phyloP scores from a whole-genome alignment of 345 rosid genomes.

The Acer saccharum region DNA sequence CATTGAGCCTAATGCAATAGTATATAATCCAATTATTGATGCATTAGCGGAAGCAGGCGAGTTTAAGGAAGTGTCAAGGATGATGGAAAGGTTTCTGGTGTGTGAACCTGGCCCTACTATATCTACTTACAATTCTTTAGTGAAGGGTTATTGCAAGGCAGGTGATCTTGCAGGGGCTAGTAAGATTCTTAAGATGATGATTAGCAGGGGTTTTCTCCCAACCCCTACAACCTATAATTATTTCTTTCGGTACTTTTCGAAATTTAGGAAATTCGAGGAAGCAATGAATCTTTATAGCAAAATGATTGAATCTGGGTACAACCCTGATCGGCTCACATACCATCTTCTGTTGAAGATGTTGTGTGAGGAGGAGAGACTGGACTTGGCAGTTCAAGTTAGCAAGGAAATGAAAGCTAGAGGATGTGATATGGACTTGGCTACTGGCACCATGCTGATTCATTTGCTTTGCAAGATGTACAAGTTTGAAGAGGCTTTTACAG shows the following conservation, averaged over 20 bases:
- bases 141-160: conserved; percentile 77
- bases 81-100: conserved; percentile 67
- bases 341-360: conserved; percentile 82
- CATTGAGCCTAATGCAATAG: conserved; percentile 55
- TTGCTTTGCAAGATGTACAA: conserved; percentile 60
- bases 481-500: conserved; percentile 69
- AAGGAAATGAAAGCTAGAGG: conserved; percentile 80
- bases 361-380: conserved; percentile 73
- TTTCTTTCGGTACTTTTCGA: conserved; percentile 66
- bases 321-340: conserved; percentile 66
- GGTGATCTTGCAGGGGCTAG: conserved; percentile 70
- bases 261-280: conserved; percentile 61
- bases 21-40: conserved; percentile 73
- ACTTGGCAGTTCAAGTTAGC: conserved; percentile 67
- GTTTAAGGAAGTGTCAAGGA: conserved; percentile 65
- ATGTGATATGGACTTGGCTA: conserved; percentile 63
- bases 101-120: conserved; percentile 72
- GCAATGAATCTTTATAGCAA: conserved; percentile 78
- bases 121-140: conserved; percentile 77
- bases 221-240: conserved; percentile 76
- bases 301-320: conserved; percentile 74
- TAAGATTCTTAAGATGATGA: conserved; percentile 78
- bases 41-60: conserved; percentile 75
- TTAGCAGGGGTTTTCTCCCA: conserved; percentile 62
- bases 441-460: conserved; percentile 71